Conservation (phyloP, 176 grass and related monocot species). For the Aegilops speltoides region DNA sequence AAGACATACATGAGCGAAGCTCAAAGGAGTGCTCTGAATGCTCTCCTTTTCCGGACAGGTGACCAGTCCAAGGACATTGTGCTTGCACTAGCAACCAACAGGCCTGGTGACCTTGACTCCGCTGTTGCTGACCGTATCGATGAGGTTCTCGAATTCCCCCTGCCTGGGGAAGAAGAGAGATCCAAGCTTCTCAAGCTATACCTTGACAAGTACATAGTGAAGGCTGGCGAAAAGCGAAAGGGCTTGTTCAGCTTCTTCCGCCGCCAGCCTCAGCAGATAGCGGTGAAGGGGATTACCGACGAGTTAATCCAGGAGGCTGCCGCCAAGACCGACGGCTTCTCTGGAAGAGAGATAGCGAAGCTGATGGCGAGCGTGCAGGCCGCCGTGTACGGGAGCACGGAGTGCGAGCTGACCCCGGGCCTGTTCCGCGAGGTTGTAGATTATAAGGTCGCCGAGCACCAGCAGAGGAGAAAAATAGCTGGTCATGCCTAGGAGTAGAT, state of each 20-base stretch:
- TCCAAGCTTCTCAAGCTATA: constrained; percentile 87
- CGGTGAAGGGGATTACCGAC: constrained; percentile 77
- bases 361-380: constrained; percentile 90
- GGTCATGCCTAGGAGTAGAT: constrained; percentile 46
- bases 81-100: constrained; percentile 93
- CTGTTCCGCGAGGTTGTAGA: constrained; percentile 93
- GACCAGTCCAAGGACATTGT: constrained; percentile 97
- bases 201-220: constrained; percentile 86
- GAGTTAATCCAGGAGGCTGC: constrained; percentile 82
- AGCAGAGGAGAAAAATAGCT: constrained; percentile 82
- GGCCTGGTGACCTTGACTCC: constrained; percentile 91
- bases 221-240: constrained; percentile 55
- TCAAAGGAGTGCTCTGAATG: constrained; percentile 97
- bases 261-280: constrained; percentile 72
- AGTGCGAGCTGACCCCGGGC: constrained; percentile 71
- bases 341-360: constrained; percentile 94
- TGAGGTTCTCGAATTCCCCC: constrained; percentile 91
- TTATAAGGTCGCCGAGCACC: constrained; percentile 93
- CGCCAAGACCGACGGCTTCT: constrained; percentile 82
- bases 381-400: constrained; percentile 81
- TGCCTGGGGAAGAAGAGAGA: constrained; percentile 89
- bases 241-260: constrained; percentile 62
- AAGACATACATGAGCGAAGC: constrained; percentile 99
- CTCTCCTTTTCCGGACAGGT: constrained; percentile 94
- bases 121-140: constrained; percentile 91